Conservation (phyloP, 2,329 filamentous ascomycete species). For the Raffaelea arxii region DNA sequence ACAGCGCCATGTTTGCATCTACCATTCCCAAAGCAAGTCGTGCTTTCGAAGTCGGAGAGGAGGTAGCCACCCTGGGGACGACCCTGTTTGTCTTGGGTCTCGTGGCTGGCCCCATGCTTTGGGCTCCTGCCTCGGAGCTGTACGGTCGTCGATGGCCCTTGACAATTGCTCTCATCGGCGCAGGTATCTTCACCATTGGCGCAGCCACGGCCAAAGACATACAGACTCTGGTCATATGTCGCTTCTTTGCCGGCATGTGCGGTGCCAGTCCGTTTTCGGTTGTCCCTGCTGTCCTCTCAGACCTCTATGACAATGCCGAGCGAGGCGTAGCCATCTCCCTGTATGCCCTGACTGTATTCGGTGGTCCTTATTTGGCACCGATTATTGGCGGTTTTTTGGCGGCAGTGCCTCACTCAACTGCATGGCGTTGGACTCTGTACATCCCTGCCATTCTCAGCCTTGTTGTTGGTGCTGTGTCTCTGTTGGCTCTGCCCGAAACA, state of each 20-base stretch:
- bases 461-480: conserved; percentile 62
- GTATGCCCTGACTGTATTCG: conserved; percentile 71
- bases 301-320: conserved; percentile 73
- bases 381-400: conserved; percentile 56
- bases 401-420: conserved; percentile 1
- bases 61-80: conserved; percentile 1
- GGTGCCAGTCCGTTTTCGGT: conserved; percentile 80
- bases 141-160: conserved; percentile 10
- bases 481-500: conserved; percentile 78
- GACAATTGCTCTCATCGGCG: conserved; percentile 16
- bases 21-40: conserved; percentile 3
- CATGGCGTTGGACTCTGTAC: conserved; percentile 27
- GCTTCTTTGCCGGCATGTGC: conserved; percentile 69
- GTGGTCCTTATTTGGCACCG: conserved; percentile 54
- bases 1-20: conserved; percentile 12
- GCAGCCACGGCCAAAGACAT: conserved; percentile 39
- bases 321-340: conserved; percentile 81
- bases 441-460: conserved; percentile 68
- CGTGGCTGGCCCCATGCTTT: conserved; percentile 4
- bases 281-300: conserved; percentile 70
- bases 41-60: conserved; percentile 3
- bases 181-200: conserved; percentile 24
- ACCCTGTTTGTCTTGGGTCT: conserved; percentile 5
- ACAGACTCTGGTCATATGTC: conserved; percentile 61
- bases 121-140: conserved; percentile 11